Base-by-base conservation (phyloP, 495 filamentous ascomycete species). In the Amniculicola lignicola region DNA sequence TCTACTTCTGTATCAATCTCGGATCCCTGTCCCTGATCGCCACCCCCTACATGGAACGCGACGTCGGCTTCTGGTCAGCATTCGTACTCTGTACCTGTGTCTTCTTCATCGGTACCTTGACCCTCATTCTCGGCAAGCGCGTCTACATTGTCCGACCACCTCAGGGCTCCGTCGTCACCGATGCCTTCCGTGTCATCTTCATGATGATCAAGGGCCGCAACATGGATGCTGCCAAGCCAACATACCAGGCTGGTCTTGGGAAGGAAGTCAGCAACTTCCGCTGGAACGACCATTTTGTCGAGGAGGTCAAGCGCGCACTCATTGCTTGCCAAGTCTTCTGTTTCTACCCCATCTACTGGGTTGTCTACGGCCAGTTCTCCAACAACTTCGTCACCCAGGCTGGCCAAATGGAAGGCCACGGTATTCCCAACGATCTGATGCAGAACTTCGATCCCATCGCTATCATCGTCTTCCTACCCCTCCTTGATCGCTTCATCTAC, bases 1-100 rank as follows among this genome's bases (percentile, higher is more conserved):
- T 71, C 69, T 90, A 90, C 66, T 70, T 79, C 38, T 82, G 83
- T 59, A 87, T 91, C 75, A 91, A 95, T 73, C 59, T 94, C 51
- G 88, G 88, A 12, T 79, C 77, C 45, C 81, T 82, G 60, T 84
- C 77, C 56, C 76, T 80, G 56, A 75, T 82, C 47, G 81, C 80
- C 2, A 86, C 82, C 7, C 77, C 82, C 1, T 83, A 82, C 62
- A 78, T 86, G 72, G 86, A 89, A 68, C 64, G 75, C 51, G 76
- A 83, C 61, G 74, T 84, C 23, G 85, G 81, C 39, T 89, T 85
- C 77, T 91, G 83, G 84, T 77, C 77, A 3, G 83, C 82, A n/a
- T 90, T 84, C 70, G 70, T 90, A 40, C 80, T 93, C 28, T 83
- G 84, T 33, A 75, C 80, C 31, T 74, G 77, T 64, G 77, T 81